Percentiles rank a stretch among this genome's conserved stretches.
phyloP scores from a whole-genome alignment of 2,329 filamentous ascomycete species.

The Aspergillus melleus region DNA sequence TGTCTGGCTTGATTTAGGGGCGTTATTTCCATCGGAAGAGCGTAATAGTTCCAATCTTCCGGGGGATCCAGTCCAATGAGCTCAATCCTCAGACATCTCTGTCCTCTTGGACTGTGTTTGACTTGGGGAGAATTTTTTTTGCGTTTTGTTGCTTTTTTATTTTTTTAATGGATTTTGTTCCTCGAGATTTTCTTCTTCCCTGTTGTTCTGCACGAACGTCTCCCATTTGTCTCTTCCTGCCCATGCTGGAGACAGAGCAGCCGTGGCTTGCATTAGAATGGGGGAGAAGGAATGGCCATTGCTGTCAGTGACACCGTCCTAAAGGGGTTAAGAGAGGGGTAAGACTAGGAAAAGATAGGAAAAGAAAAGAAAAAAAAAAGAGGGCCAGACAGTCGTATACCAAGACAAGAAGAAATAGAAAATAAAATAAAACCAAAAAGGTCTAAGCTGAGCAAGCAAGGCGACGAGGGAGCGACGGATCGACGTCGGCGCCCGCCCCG shows the following conservation, averaged over 20 bases:
- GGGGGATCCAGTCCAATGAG: conserved; percentile 17
- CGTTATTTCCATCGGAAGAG: conserved; percentile 12
- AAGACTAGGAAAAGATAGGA: conserved; percentile 8
- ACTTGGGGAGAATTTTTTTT: conserved; percentile 7
- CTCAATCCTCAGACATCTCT: conserved; percentile 13
- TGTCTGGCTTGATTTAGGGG: conserved; percentile 8
- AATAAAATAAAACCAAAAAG: neutral
- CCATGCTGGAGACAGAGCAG: conserved; percentile 15
- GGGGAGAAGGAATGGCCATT: conserved; percentile 24
- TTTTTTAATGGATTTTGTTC: neutral
- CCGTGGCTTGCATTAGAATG: conserved; percentile 34
- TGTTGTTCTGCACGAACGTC: neutral
- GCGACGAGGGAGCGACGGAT: conserved; percentile 33
- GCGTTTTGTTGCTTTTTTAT: conserved; percentile 8
- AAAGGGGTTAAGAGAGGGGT: conserved; percentile 21
- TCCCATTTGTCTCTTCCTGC: conserved; percentile 10
- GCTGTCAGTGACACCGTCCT: conserved; percentile 29
- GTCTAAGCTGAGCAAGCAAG: conserved; percentile 27
- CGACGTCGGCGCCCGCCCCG: conserved; percentile 34
- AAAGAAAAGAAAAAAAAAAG: neutral
- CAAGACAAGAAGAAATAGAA: neutral
- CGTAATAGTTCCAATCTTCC: conserved; percentile 22
- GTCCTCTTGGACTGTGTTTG: neutral
- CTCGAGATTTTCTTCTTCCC: neutral
- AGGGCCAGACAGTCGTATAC: conserved; percentile 8